Percentiles rank a stretch among this genome's conserved stretches.
phyloP scores from a whole-genome alignment of 2,329 filamentous ascomycete genomes.

The Epichloe hybrida region DNA sequence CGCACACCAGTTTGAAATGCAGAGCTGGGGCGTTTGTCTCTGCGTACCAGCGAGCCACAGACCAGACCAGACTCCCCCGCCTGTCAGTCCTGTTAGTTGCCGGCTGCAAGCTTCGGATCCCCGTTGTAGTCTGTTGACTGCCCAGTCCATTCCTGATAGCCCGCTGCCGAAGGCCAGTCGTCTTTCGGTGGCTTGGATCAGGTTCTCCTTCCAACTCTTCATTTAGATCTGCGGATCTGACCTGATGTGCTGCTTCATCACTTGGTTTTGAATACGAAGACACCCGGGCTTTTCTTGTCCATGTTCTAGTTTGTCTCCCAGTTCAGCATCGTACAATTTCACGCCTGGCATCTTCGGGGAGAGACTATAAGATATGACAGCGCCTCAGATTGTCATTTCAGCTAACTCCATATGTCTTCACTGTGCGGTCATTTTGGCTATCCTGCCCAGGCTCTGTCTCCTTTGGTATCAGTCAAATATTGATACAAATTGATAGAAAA shows the following conservation, averaged over 20 bases:
- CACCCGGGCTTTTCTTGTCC: not conserved
- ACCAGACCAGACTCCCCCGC: not conserved
- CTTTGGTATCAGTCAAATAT: not conserved
- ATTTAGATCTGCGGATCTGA: not conserved
- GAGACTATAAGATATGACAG: not conserved
- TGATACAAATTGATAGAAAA: not conserved
- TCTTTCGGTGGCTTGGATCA: conserved; percentile 1
- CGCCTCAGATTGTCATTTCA: not conserved
- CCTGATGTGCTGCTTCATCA: not conserved
- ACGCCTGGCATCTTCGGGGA: not conserved
- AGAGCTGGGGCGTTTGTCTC: conserved; percentile 6
- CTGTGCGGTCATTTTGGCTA: not conserved
- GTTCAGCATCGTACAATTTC: not conserved
- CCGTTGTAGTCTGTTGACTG: not conserved
- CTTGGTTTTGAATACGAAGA: not conserved
- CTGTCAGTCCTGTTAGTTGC: conserved; percentile 2
- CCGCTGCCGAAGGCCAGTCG: not conserved
- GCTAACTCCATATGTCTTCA: not conserved
- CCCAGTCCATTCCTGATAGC: not conserved
- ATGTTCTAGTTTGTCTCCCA: not conserved
- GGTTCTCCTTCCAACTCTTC: not conserved
- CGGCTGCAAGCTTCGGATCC: not conserved
- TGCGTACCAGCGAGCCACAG: not conserved
- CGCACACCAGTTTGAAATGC: conserved; percentile 3
- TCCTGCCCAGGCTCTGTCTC: not conserved